Percentiles rank a stretch among this genome's conserved stretches.
Evolutionary conservation across 2,329 filamentous ascomycete species (phyloP).

Genomic region (Beauveria sp.): DNA sequence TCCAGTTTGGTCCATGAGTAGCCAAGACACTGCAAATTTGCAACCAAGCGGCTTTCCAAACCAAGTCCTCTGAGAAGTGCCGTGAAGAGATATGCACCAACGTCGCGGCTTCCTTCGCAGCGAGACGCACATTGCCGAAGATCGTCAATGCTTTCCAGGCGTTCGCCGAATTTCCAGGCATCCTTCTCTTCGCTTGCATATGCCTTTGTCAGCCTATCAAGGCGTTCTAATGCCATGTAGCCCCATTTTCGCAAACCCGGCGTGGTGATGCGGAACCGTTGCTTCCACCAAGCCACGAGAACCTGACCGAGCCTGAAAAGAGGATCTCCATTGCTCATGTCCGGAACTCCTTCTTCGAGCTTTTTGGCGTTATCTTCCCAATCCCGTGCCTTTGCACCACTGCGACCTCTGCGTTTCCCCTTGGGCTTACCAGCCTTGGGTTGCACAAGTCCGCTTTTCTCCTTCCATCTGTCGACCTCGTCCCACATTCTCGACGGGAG

Average conservation of each 20-base stretch:
- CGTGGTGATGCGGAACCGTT: conserved; percentile 67
- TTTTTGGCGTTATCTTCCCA: conserved; percentile 65
- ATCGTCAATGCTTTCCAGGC: conserved; percentile 55
- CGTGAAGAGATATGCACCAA: conserved; percentile 84
- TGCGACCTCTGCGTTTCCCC: conserved; percentile 12
- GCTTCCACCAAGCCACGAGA: conserved; percentile 82
- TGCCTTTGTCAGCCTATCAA: conserved; percentile 66
- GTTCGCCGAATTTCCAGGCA: conserved; percentile 64
- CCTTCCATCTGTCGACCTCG: conserved; percentile 66
- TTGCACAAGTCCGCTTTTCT: conserved; percentile 52
- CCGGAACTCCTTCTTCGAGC: conserved; percentile 61
- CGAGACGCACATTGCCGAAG: conserved; percentile 62
- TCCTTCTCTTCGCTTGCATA: conserved; percentile 59
- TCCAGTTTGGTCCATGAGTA: conserved; percentile 89
- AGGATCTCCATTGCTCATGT: conserved; percentile 79
- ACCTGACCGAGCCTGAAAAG: conserved; percentile 67
- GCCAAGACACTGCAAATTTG: conserved; percentile 76
- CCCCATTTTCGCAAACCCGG: conserved; percentile 84
- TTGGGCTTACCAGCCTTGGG: conserved; percentile 17
- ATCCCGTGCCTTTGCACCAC: conserved; percentile 43
- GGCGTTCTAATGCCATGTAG: conserved; percentile 69
- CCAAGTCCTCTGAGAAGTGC: conserved; percentile 74
- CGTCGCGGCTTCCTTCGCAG: conserved; percentile 76
- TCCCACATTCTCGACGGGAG: conserved; percentile 60
- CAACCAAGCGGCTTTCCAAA: conserved; percentile 75